These are phyloP conservation scores for Aspergillus cejpii DNA, from an alignment of 2,329 filamentous ascomycete genomes.

Conservation along the genomic window DNA sequence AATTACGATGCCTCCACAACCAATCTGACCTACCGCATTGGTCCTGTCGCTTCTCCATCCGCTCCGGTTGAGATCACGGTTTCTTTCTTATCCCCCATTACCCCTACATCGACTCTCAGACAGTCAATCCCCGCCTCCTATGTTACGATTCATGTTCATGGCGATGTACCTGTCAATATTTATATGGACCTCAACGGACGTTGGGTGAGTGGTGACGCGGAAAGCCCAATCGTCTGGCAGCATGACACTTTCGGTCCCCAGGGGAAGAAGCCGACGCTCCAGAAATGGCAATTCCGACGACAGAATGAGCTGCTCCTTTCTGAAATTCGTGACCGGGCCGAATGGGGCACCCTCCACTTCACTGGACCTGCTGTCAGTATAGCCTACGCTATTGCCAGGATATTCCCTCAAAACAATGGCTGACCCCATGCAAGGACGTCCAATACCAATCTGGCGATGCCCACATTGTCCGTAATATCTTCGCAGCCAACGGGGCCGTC, in stretches of 20 bases:
- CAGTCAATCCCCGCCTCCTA: constrained; percentile 81
- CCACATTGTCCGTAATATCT: constrained; percentile 57
- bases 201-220: constrained; percentile 73
- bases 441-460: constrained; percentile 67
- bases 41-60: constrained; percentile 30
- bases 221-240: constrained; percentile 64
- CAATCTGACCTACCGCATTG: constrained; percentile 60
- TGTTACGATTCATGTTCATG: constrained; percentile 62
- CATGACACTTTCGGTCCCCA: constrained; percentile 45
- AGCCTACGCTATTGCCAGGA: background rate
- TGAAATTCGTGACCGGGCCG: constrained; percentile 65
- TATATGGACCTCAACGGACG: constrained; percentile 67
- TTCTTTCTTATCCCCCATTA: constrained; percentile 69
- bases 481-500: constrained; percentile 61
- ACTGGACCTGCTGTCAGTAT: constrained; percentile 55
- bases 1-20: constrained; percentile 65
- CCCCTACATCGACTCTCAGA: constrained; percentile 69
- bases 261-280: constrained; percentile 35
- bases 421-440: constrained; percentile 42
- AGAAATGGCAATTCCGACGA: constrained; percentile 40
- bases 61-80: constrained; percentile 50
- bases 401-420: background rate
- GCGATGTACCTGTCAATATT: constrained; percentile 55
- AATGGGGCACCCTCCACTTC: constrained; percentile 79
- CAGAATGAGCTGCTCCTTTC: constrained; percentile 61